Percentiles rank a stretch among this genome's conserved stretches.
phyloP scores from a whole-genome alignment of 305 asterid species.

The Plantago coronopus region DNA sequence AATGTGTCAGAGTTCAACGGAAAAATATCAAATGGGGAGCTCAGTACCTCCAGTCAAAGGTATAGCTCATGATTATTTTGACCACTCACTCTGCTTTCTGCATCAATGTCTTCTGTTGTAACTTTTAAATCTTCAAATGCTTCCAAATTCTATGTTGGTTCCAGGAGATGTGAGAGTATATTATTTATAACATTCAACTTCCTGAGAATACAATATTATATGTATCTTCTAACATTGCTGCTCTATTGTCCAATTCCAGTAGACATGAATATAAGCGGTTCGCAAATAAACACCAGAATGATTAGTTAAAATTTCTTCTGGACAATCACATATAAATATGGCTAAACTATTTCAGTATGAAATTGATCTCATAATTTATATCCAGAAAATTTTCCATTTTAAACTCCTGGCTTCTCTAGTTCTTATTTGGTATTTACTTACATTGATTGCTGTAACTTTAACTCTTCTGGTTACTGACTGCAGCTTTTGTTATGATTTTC shows the following conservation, averaged over 20 bases:
- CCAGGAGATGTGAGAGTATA: not conserved
- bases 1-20: conserved; percentile 40
- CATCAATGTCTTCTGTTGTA: conserved; percentile 3
- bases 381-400: conserved; percentile 7
- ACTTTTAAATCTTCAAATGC: not conserved
- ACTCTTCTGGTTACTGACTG: conserved; percentile 19
- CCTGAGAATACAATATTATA: not conserved
- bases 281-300: too few species aligned
- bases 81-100: not conserved
- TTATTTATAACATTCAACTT: not conserved
- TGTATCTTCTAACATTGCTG: not conserved
- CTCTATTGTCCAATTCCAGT: too few species aligned
- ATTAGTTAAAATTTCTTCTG: too few species aligned
- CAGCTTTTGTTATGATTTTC: conserved; percentile 11
- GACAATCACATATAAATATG: not conserved
- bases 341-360: not conserved
- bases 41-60: conserved; percentile 42
- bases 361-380: not conserved
- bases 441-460: conserved; percentile 10
- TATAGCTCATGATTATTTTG: conserved; percentile 24
- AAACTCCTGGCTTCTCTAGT: conserved; percentile 7
- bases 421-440: conserved; percentile 16
- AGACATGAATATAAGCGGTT: too few species aligned
- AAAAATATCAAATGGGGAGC: conserved; percentile 41
- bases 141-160: not conserved